These are phyloP conservation scores for Ceriops decandra DNA, from an alignment of 345 rosid genomes.

Conservation along the genomic window DNA sequence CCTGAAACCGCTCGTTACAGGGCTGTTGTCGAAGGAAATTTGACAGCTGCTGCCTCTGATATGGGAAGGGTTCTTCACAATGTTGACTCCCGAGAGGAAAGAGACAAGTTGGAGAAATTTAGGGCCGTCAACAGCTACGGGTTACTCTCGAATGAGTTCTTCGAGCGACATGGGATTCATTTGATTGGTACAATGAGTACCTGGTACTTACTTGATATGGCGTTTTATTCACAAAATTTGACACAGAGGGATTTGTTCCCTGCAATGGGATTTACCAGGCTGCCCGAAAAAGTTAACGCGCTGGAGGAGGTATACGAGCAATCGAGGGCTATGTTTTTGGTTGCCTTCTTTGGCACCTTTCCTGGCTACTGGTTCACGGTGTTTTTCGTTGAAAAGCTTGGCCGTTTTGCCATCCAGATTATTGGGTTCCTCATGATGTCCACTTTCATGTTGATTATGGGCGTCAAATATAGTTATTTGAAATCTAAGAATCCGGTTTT, in stretches of 20 bases:
- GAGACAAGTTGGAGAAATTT: constrained; percentile 21
- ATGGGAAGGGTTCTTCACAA: constrained; percentile 50
- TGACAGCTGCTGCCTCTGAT: constrained; percentile 41
- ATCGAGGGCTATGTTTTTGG: constrained; percentile 49
- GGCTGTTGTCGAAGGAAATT: constrained; percentile 46
- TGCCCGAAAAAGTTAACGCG: constrained; percentile 18
- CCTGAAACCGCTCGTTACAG: constrained; percentile 61
- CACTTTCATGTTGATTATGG: constrained; percentile 41
- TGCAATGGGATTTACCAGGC: constrained; percentile 24
- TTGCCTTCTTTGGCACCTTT: constrained; percentile 45
- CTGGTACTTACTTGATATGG: constrained; percentile 52
- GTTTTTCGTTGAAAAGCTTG: constrained; percentile 41
- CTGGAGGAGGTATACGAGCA: constrained; percentile 37
- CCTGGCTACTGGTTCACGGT: constrained; percentile 67
- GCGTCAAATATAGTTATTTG: constrained; percentile 34
- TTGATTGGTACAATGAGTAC: constrained; percentile 45
- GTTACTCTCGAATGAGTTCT: constrained; percentile 39
- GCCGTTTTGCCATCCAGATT: constrained; percentile 46
- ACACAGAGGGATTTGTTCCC: constrained; percentile 57
- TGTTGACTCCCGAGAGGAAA: constrained; percentile 24
- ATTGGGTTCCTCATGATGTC: constrained; percentile 63
- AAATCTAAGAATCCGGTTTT: constrained; percentile 15
- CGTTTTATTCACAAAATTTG: constrained; percentile 53
- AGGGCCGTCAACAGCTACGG: constrained; percentile 27
- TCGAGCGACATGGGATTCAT: constrained; percentile 39